Base-by-base conservation (phyloP, 2,329 filamentous ascomycete species). In the Pseudomassariella vexata region DNA sequence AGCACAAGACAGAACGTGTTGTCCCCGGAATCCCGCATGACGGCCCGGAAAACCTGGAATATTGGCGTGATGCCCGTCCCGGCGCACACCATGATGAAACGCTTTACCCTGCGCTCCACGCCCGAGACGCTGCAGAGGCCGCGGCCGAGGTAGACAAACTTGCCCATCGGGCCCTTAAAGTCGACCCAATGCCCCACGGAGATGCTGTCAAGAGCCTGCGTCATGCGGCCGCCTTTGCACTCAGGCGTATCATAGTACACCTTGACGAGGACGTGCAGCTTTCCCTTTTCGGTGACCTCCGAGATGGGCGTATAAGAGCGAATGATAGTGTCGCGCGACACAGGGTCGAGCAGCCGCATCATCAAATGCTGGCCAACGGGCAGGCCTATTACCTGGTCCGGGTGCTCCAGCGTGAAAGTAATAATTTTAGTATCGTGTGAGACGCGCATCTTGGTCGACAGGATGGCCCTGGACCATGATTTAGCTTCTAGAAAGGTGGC, bases 1-100 rank as follows among this genome's bases (percentile, higher is more conserved):
- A 95, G 62, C 0, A 95, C 68, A 2, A 82, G 60, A 49, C 86
- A 94, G 3, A 55, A 61, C 1, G 85, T 92, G 7, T 56, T 44
- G 48, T 90, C 85, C 0, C 64, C 53, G 2, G 53, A 45, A 40
- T 90, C 76, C 27, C 71, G 66, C 55, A 88, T 71, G 0, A 94
- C 74, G 0, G 85, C 82, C 6, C 85, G 68, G 32, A 94, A 64
- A 3, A 94, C 84, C 50, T 92, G 85, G 53, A 81, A 92, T 41
- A 95, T 85, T 0, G 89, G 89, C n/a, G 89, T 95, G 49, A 95
- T 83, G 1, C 89, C 89, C n/a, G 77, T 85, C 5, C 89, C 89
- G 10, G 74, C 89, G 46, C 85, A 92, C 19, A 95, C 79, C 87
- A 95, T 94, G 51, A 84, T 66, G 55, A 95, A 86, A 9, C 70